Conservation (phyloP, 495 filamentous ascomycete species). For the Oidiodendron maius region DNA sequence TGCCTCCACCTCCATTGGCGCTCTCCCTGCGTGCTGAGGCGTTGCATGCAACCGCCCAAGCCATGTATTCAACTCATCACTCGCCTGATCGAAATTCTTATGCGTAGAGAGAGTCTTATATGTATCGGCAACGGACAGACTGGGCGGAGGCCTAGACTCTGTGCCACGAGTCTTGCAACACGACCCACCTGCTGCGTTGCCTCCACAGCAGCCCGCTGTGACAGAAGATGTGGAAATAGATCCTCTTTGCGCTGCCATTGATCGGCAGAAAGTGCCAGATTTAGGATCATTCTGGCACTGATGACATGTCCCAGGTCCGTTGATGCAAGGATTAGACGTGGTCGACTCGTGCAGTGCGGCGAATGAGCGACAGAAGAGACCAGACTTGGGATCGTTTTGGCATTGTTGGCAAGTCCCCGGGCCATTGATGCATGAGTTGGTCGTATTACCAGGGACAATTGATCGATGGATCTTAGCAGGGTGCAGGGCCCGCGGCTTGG, state of each 20-base stretch:
- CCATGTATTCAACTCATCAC: constrained; percentile 68
- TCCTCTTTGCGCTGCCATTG: constrained; percentile 60
- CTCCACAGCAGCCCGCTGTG: constrained; percentile 47
- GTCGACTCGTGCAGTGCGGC: constrained; percentile 55
- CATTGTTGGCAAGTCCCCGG: constrained; percentile 81
- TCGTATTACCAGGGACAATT: constrained; percentile 7
- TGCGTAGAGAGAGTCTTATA: constrained; percentile 79
- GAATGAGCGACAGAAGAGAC: constrained; percentile 80
- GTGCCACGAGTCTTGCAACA: constrained; percentile 38
- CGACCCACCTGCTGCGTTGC: constrained; percentile 38
- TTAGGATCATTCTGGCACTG: constrained; percentile 74
- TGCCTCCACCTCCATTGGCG: constrained; percentile 75
- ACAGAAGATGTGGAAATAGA: constrained; percentile 33
- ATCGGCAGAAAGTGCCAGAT: constrained; percentile 81
- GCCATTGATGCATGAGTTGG: constrained; percentile 55
- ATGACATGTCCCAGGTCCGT: constrained; percentile 72
- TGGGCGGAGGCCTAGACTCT: constrained; percentile 22
- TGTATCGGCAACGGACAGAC: constrained; percentile 66
- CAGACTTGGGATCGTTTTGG: constrained; percentile 67
- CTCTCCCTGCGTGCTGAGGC: constrained; percentile 32
- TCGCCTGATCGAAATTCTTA: constrained; percentile 70
- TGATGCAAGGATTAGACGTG: constrained; percentile 49
- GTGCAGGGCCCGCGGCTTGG: constrained; percentile 40
- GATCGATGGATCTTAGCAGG: constrained; percentile 27
- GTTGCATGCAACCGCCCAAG: constrained; percentile 66